Percentiles rank a stretch among this genome's conserved stretches.
Conservation (phyloP, 345 rosid species). For the Diplotaxis tenuifolia region DNA sequence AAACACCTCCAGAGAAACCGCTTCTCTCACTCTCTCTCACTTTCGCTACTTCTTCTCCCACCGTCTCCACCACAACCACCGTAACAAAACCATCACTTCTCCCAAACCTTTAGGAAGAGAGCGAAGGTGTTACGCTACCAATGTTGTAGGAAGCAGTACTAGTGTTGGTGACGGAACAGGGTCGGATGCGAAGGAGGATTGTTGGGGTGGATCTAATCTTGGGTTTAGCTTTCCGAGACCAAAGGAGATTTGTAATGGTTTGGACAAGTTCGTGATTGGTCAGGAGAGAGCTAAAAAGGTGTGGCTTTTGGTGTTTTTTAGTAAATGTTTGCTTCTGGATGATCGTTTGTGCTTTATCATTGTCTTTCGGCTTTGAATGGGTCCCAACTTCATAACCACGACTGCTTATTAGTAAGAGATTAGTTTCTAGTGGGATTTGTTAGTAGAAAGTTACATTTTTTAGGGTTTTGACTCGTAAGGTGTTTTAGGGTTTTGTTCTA, state of each 20-base stretch:
- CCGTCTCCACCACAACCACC: conserved; percentile 46
- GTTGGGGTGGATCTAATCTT: conserved; percentile 93
- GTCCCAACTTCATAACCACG: neutral
- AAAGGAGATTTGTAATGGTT: conserved; percentile 87
- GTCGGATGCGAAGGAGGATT: conserved; percentile 59
- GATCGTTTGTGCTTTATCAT: neutral
- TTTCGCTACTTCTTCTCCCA: conserved; percentile 58
- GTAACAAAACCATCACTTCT: conserved; percentile 46
- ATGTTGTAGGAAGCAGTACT: conserved; percentile 27
- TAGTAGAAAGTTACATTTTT: neutral
- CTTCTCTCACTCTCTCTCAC: conserved; percentile 59
- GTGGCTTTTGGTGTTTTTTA: neutral
- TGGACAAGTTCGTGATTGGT: conserved; percentile 95
- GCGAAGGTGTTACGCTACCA: conserved; percentile 28
- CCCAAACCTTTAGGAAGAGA: conserved; percentile 58
- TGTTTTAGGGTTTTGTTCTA: neutral
- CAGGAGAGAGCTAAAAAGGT: conserved; percentile 99
- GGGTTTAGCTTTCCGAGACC: conserved; percentile 91
- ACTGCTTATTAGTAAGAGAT: neutral
- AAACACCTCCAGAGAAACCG: conserved; percentile 54
- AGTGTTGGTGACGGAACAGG: conserved; percentile 42
- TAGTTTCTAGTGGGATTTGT: conserved; percentile 3
- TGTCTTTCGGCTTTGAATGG: conserved; percentile 1
- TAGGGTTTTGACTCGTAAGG: neutral
- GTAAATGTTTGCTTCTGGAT: neutral